Base-by-base conservation (phyloP, 768 basidiomycete genomes). In the Gloeostereum incarnatum region DNA sequence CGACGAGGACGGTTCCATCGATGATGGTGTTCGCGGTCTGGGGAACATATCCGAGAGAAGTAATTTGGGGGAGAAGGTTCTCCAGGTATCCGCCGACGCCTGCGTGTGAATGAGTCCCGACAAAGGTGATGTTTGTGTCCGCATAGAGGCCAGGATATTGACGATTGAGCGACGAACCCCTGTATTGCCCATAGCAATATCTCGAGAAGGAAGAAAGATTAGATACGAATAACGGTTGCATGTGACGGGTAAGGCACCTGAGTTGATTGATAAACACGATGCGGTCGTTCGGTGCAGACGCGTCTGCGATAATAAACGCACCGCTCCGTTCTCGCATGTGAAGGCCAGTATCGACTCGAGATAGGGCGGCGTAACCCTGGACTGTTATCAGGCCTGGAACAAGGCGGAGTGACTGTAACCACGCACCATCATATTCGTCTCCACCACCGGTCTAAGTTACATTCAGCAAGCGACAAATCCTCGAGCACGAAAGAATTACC, bases 121-220 rank as follows among this genome's bases (percentile, higher is more conserved):
- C 73, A 44, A 88, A 75, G 2, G 84, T 84, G 40, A 83, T 72
- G 46, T 89, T 89, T n/a, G 61, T 62, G 45, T 78, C 60, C 8
- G 65, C 73, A 58, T 87, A 89, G 1, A 86, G 43, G 1, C 73
- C 8, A 88, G 66, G 26, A 69, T 58, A 3, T 65, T 51, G 20
- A 88, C 69, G 46, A 89, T 76, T 10, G 74, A 71, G 19, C 82
- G 75, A 22, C 84, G 78, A 25, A 85, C 61, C 18, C 83, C 85
- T 2, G 73, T 75, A 56, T 87, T 85, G 8, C 85, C 85, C 80
- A 87, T 85, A 29, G 76, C 81, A 36, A 86, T 84, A 52, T 89
- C 85, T n/a, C 82, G n/a, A n/a, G n/a, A n/a, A n/a, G n/a, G n/a
- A n/a, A n/a, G n/a, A n/a, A n/a, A n/a, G n/a, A n/a, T n/a, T n/a